Evolutionary conservation across 768 basidiomycete genomes (phyloP), one percentile per base, ranked within the genome.

Genomic region (Cubamyces sp.): DNA sequence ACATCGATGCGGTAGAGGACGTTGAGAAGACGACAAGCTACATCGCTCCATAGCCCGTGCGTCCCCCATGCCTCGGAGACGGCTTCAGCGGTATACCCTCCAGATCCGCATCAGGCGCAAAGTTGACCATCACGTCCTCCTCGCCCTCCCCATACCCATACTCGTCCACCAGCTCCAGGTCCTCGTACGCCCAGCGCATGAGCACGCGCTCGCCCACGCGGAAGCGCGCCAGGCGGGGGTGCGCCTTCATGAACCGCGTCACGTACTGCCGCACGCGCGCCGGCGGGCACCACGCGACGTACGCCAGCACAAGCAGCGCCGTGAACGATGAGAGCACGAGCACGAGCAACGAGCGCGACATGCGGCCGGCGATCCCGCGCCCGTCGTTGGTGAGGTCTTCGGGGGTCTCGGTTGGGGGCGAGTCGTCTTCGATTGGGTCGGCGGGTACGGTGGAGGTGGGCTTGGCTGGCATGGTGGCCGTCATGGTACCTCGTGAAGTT

Each of bases 141-240:
- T 77, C 75, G 37, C 61, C 61, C 25, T 62, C 68, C 15, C 53
- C 59, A 12, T 60, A 55, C 46, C 39, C 54, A 28, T 45, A 47
- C 18, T 74, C 74, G 53, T 64, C 47, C 7, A 50, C 54, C 23
- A 64, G 50, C 59, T 64, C 63, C 72, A 81, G 75, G 51, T 83
- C 82, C 61, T 82, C 81, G 55, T 81, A 73, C 45, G 79, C 79
- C 81, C 82, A 82, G 15, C 74, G 74, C 52, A 82, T 74, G 19
- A 84, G 76, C 23, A 76, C 70, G 42, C 71, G 67, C 57, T 80
- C 80, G 3, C 77, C 75, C 12, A 74, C 74, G 26, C 79, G 73
- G 70, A 78, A 80, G 28, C 64, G 66, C 57, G 64, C 56, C 40
- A 70, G 56, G n/a, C 63, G 58, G 23, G 70, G 69, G 57, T 69